Conservation (phyloP, 768 basidiomycete genomes). For the Myochromella boudieri region DNA sequence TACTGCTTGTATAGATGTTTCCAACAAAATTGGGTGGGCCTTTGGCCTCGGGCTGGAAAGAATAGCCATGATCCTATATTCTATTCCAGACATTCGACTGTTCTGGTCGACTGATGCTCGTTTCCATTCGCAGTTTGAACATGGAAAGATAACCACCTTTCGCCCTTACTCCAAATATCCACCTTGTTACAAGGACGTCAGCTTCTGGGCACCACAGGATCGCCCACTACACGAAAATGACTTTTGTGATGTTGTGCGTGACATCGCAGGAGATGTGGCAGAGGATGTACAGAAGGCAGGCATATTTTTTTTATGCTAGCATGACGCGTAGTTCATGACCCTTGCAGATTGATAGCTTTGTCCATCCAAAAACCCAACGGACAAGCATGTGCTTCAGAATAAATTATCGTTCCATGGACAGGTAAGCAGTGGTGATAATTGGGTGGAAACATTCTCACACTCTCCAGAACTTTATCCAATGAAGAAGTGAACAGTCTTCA, state of each 20-base stretch:
- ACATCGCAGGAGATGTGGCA: slow-evolving; percentile 88
- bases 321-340: slow-evolving; percentile 5
- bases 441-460: slow-evolving; percentile 5
- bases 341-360: slow-evolving; percentile 83
- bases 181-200: slow-evolving; percentile 89
- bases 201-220: slow-evolving; percentile 83
- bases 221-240: slow-evolving; percentile 85
- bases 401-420: slow-evolving; percentile 96
- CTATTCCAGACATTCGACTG: slow-evolving; percentile 95
- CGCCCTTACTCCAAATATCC: slow-evolving; percentile 93
- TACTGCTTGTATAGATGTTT: slow-evolving; percentile 50
- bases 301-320: background rate
- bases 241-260: slow-evolving; percentile 92
- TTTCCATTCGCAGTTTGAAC: slow-evolving; percentile 83
- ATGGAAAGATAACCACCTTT: slow-evolving; percentile 78
- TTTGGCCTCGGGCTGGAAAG: slow-evolving; percentile 97
- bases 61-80: slow-evolving; percentile 96
- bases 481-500: slow-evolving; percentile 89
- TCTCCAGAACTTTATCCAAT: slow-evolving; percentile 75
- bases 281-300: slow-evolving; percentile 87
- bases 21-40: slow-evolving; percentile 92
- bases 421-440: slow-evolving; percentile 54
- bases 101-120: slow-evolving; percentile 94
- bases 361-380: slow-evolving; percentile 82
- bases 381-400: slow-evolving; percentile 86